Conservation (phyloP, 345 rosid species). For the Psidium friedrichsthalianum region DNA sequence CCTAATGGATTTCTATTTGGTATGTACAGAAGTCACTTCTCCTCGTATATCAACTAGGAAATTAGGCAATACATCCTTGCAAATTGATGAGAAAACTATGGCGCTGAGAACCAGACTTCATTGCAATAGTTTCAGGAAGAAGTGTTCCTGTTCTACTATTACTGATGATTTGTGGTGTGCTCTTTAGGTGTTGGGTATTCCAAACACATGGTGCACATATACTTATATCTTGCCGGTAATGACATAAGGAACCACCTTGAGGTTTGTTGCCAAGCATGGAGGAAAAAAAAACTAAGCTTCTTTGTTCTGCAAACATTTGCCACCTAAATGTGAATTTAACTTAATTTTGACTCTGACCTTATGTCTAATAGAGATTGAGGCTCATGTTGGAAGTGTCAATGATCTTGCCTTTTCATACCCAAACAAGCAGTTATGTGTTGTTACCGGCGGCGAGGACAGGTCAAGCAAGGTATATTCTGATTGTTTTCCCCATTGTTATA, state of each 20-base stretch:
- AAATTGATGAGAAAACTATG: not conserved
- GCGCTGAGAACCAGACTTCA: not conserved
- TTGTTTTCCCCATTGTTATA: not conserved
- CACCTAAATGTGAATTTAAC: not conserved
- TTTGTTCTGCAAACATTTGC: not conserved
- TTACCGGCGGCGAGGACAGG: conserved; percentile 86
- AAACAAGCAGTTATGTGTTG: conserved; percentile 51
- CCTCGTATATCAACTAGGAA: no score
- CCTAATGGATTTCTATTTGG: conserved; percentile 81
- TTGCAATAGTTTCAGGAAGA: not conserved
- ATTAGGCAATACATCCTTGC: no score
- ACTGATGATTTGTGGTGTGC: not conserved
- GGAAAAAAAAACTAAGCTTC: not conserved
- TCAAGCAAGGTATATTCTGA: conserved; percentile 48
- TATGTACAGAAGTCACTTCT: no score
- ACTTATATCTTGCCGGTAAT: conserved; percentile 50
- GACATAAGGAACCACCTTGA: conserved; percentile 57
- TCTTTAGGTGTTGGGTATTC: conserved; percentile 83
- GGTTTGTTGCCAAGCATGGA: conserved; percentile 31
- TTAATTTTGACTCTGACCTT: not conserved
- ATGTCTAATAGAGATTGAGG: conserved; percentile 51
- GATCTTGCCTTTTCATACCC: conserved; percentile 80
- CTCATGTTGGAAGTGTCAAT: conserved; percentile 75
- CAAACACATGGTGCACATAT: conserved; percentile 67
- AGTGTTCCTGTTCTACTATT: not conserved